Conservation (phyloP, 2,329 filamentous ascomycete genomes). For the Bipolaris zeicola region DNA sequence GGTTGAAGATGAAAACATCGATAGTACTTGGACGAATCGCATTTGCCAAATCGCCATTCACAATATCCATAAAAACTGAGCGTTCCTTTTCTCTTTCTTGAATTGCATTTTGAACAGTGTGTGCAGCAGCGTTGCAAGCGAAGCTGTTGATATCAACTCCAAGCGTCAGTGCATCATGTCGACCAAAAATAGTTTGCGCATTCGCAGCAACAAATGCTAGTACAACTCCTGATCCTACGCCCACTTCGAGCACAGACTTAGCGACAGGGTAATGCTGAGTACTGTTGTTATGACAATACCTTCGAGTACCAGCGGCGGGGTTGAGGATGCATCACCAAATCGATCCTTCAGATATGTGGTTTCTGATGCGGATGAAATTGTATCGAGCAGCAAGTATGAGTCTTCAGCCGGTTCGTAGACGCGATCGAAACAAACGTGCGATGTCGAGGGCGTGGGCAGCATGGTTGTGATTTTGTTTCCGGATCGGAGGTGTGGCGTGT, state of each 20-base stretch:
- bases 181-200: slow-evolving; percentile 72
- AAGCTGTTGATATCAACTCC: slow-evolving; percentile 85
- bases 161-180: slow-evolving; percentile 70
- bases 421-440: slow-evolving; percentile 84
- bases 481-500: slow-evolving; percentile 19
- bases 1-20: slow-evolving; percentile 94
- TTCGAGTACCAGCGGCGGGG: slow-evolving; percentile 64
- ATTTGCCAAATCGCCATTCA: slow-evolving; percentile 72
- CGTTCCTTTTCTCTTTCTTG: slow-evolving; percentile 31
- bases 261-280: not conserved
- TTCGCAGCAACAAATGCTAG: slow-evolving; percentile 85
- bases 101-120: slow-evolving; percentile 67
- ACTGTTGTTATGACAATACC: not conserved
- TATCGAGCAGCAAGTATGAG: slow-evolving; percentile 92
- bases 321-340: slow-evolving; percentile 55
- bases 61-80: slow-evolving; percentile 65
- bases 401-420: slow-evolving; percentile 97
- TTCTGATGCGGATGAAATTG: slow-evolving; percentile 75
- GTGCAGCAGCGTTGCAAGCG: slow-evolving; percentile 75
- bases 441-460: slow-evolving; percentile 92
- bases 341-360: slow-evolving; percentile 68
- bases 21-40: slow-evolving; percentile 65
- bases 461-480: slow-evolving; percentile 55
- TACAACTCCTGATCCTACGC: slow-evolving; percentile 92
- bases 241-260: slow-evolving; percentile 73